Percentiles rank a stretch among this genome's conserved stretches.
Conservation (phyloP, 176 grass and related monocot genomes). For the Dendrocalamus sinicus region DNA sequence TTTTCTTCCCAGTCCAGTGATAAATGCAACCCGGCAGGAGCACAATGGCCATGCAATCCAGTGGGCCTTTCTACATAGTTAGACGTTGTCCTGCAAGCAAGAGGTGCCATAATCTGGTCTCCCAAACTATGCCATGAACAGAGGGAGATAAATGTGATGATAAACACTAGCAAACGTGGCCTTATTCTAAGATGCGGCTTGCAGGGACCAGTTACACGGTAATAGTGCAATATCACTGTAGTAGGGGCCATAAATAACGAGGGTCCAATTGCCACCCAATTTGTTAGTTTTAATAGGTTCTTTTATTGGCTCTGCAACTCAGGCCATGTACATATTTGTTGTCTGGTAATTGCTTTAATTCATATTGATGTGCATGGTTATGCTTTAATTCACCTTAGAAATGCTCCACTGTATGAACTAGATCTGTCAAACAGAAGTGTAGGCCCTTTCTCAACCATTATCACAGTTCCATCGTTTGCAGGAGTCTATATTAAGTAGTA, state of each 20-base stretch:
- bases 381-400: constrained; percentile 32
- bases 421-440: constrained; percentile 31
- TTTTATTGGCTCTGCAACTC: constrained; percentile 37
- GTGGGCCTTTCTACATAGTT: constrained; percentile 40
- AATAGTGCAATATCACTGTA: constrained; percentile 36
- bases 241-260: constrained; percentile 39
- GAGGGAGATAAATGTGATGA: constrained; percentile 25
- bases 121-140: constrained; percentile 37
- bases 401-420: constrained; percentile 34
- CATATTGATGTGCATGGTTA: constrained; percentile 28
- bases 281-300: constrained; percentile 39
- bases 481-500: constrained; percentile 16
- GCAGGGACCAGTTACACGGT: constrained; percentile 34
- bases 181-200: constrained; percentile 36
- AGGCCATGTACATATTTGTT: constrained; percentile 21
- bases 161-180: constrained; percentile 46
- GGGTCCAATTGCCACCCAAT: constrained; percentile 45
- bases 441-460: not conserved
- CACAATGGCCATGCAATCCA: constrained; percentile 11
- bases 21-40: constrained; percentile 47
- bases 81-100: constrained; percentile 8
- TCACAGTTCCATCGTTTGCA: constrained; percentile 33
- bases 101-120: constrained; percentile 43
- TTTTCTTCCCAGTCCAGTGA: not conserved
- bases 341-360: constrained; percentile 37